Evolutionary conservation across 768 basidiomycete species (phyloP).

Genomic region (Termitomyces sp.): DNA sequence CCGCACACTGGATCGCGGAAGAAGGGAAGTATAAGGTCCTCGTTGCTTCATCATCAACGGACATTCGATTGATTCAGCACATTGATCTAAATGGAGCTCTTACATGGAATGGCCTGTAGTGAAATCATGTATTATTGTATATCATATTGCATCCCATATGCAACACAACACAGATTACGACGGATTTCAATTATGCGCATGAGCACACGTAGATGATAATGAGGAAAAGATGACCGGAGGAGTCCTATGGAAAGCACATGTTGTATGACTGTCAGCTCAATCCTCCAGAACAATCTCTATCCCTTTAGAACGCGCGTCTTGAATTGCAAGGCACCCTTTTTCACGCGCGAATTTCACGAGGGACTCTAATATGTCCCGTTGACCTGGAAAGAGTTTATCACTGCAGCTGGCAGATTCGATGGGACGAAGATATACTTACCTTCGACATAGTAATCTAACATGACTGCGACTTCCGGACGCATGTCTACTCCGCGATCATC

Average conservation of each 20-base stretch:
- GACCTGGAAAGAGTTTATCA: slow-evolving; percentile 33
- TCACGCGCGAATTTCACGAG: slow-evolving; percentile 42
- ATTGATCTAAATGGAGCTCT: slow-evolving; percentile 28
- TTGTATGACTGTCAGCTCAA: slow-evolving; percentile 1
- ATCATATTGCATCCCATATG: background rate
- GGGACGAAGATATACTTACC: slow-evolving; percentile 31
- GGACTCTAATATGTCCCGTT: slow-evolving; percentile 50
- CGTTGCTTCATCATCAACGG: slow-evolving; percentile 40
- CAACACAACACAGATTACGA: background rate
- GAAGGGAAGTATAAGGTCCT: slow-evolving; percentile 38
- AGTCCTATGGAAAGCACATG: too few relatives aligned
- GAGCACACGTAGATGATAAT: background rate
- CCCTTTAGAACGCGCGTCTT: slow-evolving; percentile 44
- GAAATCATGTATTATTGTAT: background rate
- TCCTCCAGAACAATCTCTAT: slow-evolving; percentile 50
- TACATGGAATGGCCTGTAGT: slow-evolving; percentile 37
- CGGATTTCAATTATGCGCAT: background rate
- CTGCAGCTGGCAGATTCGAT: background rate
- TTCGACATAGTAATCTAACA: slow-evolving; percentile 66
- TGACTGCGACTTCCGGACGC: slow-evolving; percentile 52
- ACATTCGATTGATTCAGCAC: slow-evolving; percentile 30
- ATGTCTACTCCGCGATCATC: slow-evolving; percentile 20
- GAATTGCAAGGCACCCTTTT: slow-evolving; percentile 43
- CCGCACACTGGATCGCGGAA: slow-evolving; percentile 40
- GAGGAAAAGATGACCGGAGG: background rate